Evolutionary conservation across 768 basidiomycete species (phyloP).

Genomic region (Rhizopogon roseolus): DNA sequence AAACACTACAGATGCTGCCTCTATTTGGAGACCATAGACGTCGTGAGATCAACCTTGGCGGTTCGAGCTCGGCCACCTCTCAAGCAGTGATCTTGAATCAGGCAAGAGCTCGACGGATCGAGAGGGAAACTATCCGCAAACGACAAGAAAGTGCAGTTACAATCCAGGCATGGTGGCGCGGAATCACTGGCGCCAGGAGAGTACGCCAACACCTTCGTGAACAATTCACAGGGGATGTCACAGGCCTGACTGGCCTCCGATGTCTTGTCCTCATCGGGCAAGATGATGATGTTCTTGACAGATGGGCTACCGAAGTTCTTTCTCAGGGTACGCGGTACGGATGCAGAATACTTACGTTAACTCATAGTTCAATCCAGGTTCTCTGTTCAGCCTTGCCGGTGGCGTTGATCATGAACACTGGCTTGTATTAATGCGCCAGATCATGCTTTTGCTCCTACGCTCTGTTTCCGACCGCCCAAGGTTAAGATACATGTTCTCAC

Average conservation of each 20-base stretch:
- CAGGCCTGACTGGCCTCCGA: constrained; percentile 52
- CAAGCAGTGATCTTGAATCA: constrained; percentile 55
- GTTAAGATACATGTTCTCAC: constrained; percentile 33
- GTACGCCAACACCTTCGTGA: constrained; percentile 42
- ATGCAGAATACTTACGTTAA: neutral
- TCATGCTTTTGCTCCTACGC: constrained; percentile 43
- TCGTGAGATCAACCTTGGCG: constrained; percentile 75
- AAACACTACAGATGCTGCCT: constrained; percentile 28
- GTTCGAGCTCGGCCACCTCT: constrained; percentile 45
- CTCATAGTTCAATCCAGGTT: constrained; percentile 23
- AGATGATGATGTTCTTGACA: constrained; percentile 24
- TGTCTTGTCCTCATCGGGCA: constrained; percentile 60
- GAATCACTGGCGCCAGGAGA: constrained; percentile 34
- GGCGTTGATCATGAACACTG: constrained; percentile 44
- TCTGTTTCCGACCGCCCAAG: constrained; percentile 44
- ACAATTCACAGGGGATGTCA: constrained; percentile 48
- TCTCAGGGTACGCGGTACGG: neutral
- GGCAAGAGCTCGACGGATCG: constrained; percentile 55
- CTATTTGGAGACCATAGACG: constrained; percentile 49
- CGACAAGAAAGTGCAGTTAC: constrained; percentile 52
- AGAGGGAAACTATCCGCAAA: constrained; percentile 51
- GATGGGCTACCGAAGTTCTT: constrained; percentile 25
- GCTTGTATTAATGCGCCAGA: constrained; percentile 54
- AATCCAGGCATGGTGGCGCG: constrained; percentile 73
- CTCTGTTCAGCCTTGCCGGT: constrained; percentile 34